Conservation (phyloP, 73 alveolate genomes). For the Stentor roeselii region DNA sequence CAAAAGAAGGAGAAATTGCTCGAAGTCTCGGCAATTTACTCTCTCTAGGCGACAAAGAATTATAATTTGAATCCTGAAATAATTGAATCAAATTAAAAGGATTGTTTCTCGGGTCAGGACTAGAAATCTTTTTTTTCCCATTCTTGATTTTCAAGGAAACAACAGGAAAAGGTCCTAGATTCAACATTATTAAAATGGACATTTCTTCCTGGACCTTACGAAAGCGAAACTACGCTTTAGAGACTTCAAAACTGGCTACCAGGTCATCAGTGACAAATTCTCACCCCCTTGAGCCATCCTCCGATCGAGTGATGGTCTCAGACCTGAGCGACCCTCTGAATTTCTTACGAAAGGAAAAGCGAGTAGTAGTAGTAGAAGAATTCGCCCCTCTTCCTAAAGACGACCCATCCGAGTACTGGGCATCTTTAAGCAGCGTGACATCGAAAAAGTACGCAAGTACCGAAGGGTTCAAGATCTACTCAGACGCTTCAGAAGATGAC, state of each 20-base stretch:
- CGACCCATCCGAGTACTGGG: conserved; percentile 26
- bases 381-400: conserved; percentile 3
- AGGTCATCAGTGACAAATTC: neutral
- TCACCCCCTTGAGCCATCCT: neutral
- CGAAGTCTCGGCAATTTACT: no score
- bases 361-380: neutral
- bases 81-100: no score
- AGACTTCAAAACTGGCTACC: neutral
- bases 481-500: neutral
- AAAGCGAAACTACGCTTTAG: conserved; percentile 23
- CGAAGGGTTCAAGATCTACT: neutral
- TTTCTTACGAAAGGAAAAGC: neutral
- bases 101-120: no score
- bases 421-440: neutral
- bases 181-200: no score
- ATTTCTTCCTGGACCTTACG: conserved; percentile 13
- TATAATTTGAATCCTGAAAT: no score
- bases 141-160: no score
- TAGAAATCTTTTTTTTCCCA: no score
- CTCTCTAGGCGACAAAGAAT: no score
- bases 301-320: neutral
- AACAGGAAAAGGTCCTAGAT: no score
- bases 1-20: no score
- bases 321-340: conserved; percentile 11
- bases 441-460: conserved; percentile 2